Evolutionary conservation across 2,329 filamentous ascomycete genomes (phyloP).

Genomic region (Aureobasidium mangrovei): DNA sequence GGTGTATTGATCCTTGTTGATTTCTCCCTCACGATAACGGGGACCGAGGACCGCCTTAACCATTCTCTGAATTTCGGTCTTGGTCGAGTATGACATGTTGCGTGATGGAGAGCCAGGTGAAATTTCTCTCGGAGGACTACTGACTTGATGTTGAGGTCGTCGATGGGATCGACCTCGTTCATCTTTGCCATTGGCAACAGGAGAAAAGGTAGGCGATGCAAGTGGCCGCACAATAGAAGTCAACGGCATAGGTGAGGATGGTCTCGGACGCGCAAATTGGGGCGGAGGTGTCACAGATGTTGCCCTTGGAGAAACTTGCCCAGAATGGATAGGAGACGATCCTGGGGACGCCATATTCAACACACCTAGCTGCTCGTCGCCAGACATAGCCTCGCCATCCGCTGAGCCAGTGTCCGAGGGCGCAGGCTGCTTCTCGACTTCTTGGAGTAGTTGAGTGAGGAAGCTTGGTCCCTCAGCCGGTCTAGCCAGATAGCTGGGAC

Average conservation of each 20-base stretch:
- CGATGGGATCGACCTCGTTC: slow-evolving; percentile 38
- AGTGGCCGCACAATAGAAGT: slow-evolving; percentile 63
- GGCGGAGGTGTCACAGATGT: slow-evolving; percentile 63
- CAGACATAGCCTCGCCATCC: slow-evolving; percentile 20
- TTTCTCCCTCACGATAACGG: slow-evolving; percentile 66
- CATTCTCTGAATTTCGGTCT: slow-evolving; percentile 80
- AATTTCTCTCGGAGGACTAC: slow-evolving; percentile 51
- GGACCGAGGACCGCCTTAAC: slow-evolving; percentile 76
- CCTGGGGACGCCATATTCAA: slow-evolving; percentile 53
- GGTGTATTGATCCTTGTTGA: slow-evolving; percentile 85
- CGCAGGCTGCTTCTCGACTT: slow-evolving; percentile 58
- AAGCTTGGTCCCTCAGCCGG: slow-evolving; percentile 60
- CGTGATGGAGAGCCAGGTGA: slow-evolving; percentile 25
- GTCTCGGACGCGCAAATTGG: slow-evolving; percentile 45
- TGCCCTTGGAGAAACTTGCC: slow-evolving; percentile 57
- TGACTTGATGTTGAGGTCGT: slow-evolving; percentile 41
- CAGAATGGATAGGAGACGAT: slow-evolving; percentile 55
- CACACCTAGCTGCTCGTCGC: slow-evolving; percentile 26
- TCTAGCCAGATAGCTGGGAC: slow-evolving; percentile 14
- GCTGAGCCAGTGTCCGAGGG: slow-evolving; percentile 30
- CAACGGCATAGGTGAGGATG: slow-evolving; percentile 57
- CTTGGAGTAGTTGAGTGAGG: slow-evolving; percentile 75
- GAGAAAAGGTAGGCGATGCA: slow-evolving; percentile 23
- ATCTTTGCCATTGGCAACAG: slow-evolving; percentile 14
- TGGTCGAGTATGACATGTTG: slow-evolving; percentile 67